Conservation (phyloP, 2,329 filamentous ascomycete genomes). For the Ophiostoma sp. region DNA sequence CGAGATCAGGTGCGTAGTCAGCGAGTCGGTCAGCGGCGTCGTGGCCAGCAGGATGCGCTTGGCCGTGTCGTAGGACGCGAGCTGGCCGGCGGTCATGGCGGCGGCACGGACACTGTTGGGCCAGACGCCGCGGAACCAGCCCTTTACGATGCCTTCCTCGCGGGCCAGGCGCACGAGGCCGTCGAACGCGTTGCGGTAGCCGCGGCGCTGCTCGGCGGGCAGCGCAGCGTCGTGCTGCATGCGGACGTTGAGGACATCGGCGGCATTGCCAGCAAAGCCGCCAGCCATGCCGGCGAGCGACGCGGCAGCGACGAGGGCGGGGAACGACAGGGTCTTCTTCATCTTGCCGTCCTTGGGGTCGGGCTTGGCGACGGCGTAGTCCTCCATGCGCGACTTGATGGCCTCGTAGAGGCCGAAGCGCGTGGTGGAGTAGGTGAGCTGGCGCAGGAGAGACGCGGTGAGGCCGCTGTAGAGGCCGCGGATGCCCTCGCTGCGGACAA, state of each 20-base stretch:
- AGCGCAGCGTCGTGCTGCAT: slow-evolving; percentile 93
- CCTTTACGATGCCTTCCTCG: slow-evolving; percentile 64
- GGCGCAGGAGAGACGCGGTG: slow-evolving; percentile 85
- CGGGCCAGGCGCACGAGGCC: slow-evolving; percentile 82
- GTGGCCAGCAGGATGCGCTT: slow-evolving; percentile 63
- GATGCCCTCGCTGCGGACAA: slow-evolving; percentile 70
- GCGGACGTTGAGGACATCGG: slow-evolving; percentile 93
- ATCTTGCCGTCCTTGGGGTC: slow-evolving; percentile 25
- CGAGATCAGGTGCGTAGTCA: slow-evolving; percentile 73
- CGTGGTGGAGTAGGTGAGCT: slow-evolving; percentile 92
- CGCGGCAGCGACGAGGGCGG: slow-evolving; percentile 75
- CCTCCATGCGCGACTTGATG: slow-evolving; percentile 66
- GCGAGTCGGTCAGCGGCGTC: slow-evolving; percentile 62
- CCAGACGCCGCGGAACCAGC: slow-evolving; percentile 78
- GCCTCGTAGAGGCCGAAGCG: slow-evolving; percentile 97
- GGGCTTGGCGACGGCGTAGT: slow-evolving; percentile 22
- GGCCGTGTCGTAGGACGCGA: slow-evolving; percentile 79
- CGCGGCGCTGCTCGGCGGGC: slow-evolving; percentile 65
- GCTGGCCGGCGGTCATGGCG: slow-evolving; percentile 81
- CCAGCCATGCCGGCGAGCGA: slow-evolving; percentile 79
- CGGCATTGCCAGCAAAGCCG: slow-evolving; percentile 85
- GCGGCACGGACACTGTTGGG: slow-evolving; percentile 75
- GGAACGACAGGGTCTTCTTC: slow-evolving; percentile 50
- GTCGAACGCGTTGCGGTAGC: slow-evolving; percentile 85
- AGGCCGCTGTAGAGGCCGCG: slow-evolving; percentile 83